Conservation (phyloP, 768 basidiomycete genomes). For the Boletellus ananas region DNA sequence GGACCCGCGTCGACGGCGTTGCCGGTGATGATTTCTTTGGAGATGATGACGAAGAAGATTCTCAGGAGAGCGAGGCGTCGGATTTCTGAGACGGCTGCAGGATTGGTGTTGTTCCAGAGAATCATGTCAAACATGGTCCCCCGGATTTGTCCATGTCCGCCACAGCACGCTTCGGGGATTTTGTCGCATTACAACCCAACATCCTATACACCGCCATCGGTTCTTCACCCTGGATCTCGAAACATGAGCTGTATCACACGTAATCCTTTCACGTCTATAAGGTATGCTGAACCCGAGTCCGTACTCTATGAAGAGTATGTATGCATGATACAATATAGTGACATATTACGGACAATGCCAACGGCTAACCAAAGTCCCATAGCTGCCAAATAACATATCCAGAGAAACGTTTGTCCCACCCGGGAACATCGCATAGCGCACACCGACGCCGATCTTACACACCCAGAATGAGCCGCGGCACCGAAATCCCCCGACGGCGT, state of each 20-base stretch:
- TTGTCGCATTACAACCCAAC: no score
- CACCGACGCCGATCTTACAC: neutral
- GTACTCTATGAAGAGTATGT: no score
- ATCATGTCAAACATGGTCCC: no score
- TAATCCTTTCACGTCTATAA: no score
- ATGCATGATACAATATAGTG: neutral
- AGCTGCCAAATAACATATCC: neutral
- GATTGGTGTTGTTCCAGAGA: constrained; percentile 23
- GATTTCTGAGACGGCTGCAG: constrained; percentile 5
- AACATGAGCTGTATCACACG: no score
- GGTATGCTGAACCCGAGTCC: no score
- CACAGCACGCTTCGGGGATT: no score
- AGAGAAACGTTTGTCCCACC: neutral
- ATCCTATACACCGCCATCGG: no score
- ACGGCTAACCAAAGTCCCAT: neutral
- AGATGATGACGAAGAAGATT: constrained; percentile 21
- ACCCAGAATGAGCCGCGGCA: neutral
- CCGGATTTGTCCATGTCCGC: no score
- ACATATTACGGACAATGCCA: neutral
- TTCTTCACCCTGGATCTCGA: no score
- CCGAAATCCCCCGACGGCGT: neutral
- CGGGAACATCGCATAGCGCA: neutral
- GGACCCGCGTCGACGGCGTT: constrained; percentile 9
- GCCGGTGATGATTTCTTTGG: constrained; percentile 28
- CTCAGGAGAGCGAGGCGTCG: constrained; percentile 14